Base-by-base conservation (phyloP, 495 filamentous ascomycete species). In the Trichodelitschia bisporula region DNA sequence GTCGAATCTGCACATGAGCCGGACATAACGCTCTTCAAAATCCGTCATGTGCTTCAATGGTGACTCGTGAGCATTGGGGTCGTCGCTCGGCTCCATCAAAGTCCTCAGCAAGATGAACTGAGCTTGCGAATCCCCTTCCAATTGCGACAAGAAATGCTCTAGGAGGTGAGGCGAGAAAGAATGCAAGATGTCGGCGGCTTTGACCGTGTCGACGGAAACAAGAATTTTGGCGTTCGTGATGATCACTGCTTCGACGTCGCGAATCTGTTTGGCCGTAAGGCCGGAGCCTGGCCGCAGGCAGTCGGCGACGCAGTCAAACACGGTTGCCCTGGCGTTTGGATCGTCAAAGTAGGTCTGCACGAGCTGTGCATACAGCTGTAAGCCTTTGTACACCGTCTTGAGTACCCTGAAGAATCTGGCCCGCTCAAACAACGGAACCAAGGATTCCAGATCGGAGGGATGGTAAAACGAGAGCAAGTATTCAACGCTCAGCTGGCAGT, bases 381-480 rank as follows among this genome's bases (percentile, higher is more conserved):
- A 80, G 3, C 63, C 56, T 38, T 66, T 67, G 44, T 90, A 91
- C 18, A 77, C 76, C 16, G 75, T 72, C 51, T 95, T 95, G 19
- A 97, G 50, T 26, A 97, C 82, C n/a, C 84, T 70, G 47, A 76
- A 86, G 45, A 93, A 97, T 4, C 68, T 65, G 3, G 89, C 86
- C 38, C 72, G 57, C 32, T 70, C 64, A 39, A 93, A 77, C 1
- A 75, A 49, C 1, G 76, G 70, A 9, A 95, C 66, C 40, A 93
- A 53, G 17, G 55, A 59, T 20, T 69, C 58, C 13, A 84, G 45
- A 40, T 95, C 75, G 9, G 84, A 69, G 3, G 89, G 86, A 29
- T 82, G 78, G 43, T 95, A 95, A 9, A 84, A 62, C 1, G 89
- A 93, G 2, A 97, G 61, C 10, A 97, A 57, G 50, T 95, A 95